Base-by-base conservation (phyloP, 1,284 basidiomycete species). In the Vanrija sp. region DNA sequence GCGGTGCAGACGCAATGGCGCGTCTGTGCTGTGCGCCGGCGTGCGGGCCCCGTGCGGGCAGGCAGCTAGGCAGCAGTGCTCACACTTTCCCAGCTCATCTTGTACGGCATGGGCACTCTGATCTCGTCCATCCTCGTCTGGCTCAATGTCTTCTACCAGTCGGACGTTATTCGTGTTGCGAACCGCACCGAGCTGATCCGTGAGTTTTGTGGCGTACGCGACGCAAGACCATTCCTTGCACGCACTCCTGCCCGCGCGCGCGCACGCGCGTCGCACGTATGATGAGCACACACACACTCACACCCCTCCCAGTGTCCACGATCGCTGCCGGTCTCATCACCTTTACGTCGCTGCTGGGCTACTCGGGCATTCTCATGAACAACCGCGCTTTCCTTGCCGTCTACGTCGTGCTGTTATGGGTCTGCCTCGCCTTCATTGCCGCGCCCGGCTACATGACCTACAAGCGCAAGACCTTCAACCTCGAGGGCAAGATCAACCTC, bases 341-440 rank as follows among this genome's bases (percentile, higher is more conserved):
- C 54, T 78, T 87, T 57, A 83, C 85, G 19, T 79, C 85, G 18
- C 74, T 88, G 46, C 73, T 87, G 48, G 88, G 88, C 21, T 79
- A 84, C 60, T 80, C 82, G 43, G 87, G 87, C 44, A 81, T 84
- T 12, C 75, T 89, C 54, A 81, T 89, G 58, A 87, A 89, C 77
- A 87, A 85, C 51, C 84, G 87, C 19, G 82, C 85, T 10, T 82
- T 88, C 66, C 81, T 89, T 57, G 85, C 86, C 6, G 78, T 85
- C 48, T 89, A 88, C 77, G 80, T 83, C 3, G 66, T 89, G 42
- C 79, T 89, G 15, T 82, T 89, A 52, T 89, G 86, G 85, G 81
- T 85, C 42, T 80, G 81, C 14, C 78, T 88, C 70, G 80, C 77
- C 43, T 78, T 86, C 64, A 78, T 87, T 62, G 78, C 85, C 57